phyloP scores from a whole-genome alignment of 1,139 yeast genomes.

The Saccharomycopsis hybrid region DNA sequence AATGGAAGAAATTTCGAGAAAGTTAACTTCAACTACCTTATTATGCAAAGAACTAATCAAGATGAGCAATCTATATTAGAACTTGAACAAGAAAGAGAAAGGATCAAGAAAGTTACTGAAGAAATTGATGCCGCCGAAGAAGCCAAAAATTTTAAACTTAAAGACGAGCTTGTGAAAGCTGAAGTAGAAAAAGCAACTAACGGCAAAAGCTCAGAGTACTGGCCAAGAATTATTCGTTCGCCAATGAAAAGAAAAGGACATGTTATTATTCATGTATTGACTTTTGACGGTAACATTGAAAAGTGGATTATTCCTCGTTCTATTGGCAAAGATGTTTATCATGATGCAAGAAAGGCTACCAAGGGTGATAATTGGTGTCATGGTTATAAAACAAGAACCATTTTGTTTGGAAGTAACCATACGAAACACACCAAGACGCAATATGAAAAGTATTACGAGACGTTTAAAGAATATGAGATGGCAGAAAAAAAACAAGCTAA shows the following conservation, averaged over 20 bases:
- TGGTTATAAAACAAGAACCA: conserved; percentile 59
- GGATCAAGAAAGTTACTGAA: conserved; percentile 9
- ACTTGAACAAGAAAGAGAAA: conserved; percentile 27
- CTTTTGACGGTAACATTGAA: conserved; percentile 72
- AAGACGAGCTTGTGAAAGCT: conserved; percentile 3
- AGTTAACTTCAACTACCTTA: conserved; percentile 70
- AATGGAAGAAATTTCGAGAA: conserved; percentile 67
- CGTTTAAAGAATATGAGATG: conserved; percentile 12
- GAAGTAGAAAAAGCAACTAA: neutral
- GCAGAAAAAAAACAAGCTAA: conserved; percentile 5
- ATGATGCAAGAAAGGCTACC: conserved; percentile 80
- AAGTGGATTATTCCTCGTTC: conserved; percentile 86
- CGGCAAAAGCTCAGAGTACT: conserved; percentile 24
- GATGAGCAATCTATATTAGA: conserved; percentile 27
- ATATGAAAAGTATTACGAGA: conserved; percentile 9
- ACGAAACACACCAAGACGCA: conserved; percentile 5
- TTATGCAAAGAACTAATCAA: conserved; percentile 51
- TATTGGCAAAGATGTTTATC: conserved; percentile 66
- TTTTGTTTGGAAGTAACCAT: conserved; percentile 20
- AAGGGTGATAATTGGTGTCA: conserved; percentile 91
- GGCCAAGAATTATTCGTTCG: conserved; percentile 69
- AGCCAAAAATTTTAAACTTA: neutral
- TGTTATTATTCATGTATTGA: conserved; percentile 73
- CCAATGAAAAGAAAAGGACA: conserved; percentile 82
- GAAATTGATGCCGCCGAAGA: conserved; percentile 9